phyloP scores from a whole-genome alignment of 2,329 filamentous ascomycete species.

The Drechslerella dactyloides region DNA sequence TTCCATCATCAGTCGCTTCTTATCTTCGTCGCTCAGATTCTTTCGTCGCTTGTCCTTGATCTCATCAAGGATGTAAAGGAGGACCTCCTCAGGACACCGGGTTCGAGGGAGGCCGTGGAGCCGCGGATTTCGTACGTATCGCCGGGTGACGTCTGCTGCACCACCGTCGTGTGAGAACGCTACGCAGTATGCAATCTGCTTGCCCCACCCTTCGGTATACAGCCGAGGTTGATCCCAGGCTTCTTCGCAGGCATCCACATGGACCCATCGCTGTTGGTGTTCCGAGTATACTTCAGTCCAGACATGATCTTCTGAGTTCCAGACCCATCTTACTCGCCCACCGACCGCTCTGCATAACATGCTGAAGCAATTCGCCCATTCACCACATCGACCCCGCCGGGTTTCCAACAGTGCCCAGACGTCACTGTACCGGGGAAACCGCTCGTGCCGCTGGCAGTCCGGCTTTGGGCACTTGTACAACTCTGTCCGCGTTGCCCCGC shows the following conservation, averaged over 20 bases:
- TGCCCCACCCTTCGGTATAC: slow-evolving; percentile 93
- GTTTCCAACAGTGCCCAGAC: slow-evolving; percentile 92
- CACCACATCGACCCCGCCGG: slow-evolving; percentile 81
- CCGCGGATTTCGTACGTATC: slow-evolving; percentile 72
- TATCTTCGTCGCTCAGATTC: slow-evolving; percentile 84
- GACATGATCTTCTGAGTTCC: slow-evolving; percentile 96
- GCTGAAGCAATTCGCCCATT: slow-evolving; percentile 98
- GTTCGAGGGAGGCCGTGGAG: slow-evolving; percentile 76
- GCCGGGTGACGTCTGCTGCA: slow-evolving; percentile 70
- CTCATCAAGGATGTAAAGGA: slow-evolving; percentile 89
- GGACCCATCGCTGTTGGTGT: slow-evolving; percentile 92
- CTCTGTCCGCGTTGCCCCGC: slow-evolving; percentile 85
- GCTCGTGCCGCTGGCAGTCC: slow-evolving; percentile 77
- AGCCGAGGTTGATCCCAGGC: slow-evolving; percentile 92
- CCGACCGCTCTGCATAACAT: slow-evolving; percentile 96
- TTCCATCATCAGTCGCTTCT: slow-evolving; percentile 80
- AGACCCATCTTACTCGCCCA: slow-evolving; percentile 91
- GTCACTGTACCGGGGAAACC: slow-evolving; percentile 93
- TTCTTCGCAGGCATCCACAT: slow-evolving; percentile 93
- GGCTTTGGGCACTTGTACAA: slow-evolving; percentile 83
- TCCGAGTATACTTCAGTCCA: slow-evolving; percentile 98
- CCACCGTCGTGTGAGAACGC: slow-evolving; percentile 88
- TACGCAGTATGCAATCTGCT: slow-evolving; percentile 96
- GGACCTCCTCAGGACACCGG: slow-evolving; percentile 83
- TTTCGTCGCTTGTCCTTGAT: slow-evolving; percentile 82